Evolutionary conservation across 805 yeast species (phyloP).

Genomic region (Kuraishia ogatae): DNA sequence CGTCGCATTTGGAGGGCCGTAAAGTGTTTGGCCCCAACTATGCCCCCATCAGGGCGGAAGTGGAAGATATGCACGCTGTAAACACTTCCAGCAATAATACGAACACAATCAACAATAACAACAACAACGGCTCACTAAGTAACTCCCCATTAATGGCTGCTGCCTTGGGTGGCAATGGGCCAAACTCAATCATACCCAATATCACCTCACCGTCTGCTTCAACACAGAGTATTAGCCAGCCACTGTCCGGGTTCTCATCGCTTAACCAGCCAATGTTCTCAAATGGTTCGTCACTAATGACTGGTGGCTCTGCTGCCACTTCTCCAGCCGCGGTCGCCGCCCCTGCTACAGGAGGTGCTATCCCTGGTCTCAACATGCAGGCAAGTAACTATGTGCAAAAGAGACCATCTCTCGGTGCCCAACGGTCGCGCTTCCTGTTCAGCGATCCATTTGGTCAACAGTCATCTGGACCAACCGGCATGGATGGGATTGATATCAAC

Average conservation of each 20-base stretch:
- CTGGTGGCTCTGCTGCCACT: neutral
- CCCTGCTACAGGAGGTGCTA: neutral
- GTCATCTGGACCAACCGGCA: constrained; percentile 6
- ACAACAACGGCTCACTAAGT: constrained; percentile 6
- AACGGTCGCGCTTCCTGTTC: constrained; percentile 61
- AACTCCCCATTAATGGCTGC: constrained; percentile 2
- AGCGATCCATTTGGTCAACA: constrained; percentile 45
- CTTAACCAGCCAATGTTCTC: neutral
- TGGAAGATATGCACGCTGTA: constrained; percentile 15
- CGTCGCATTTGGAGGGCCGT: constrained; percentile 30
- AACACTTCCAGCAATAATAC: constrained; percentile 3
- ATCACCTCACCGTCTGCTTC: constrained; percentile 6
- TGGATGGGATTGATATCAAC: constrained; percentile 10
- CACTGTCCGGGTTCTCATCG: neutral
- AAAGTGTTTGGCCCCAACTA: constrained; percentile 43
- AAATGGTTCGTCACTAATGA: neutral
- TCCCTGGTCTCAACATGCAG: neutral
- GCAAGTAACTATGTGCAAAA: constrained; percentile 18
- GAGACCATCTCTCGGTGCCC: constrained; percentile 47
- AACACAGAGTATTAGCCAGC: neutral
- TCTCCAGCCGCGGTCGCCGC: neutral
- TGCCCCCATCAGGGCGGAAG: constrained; percentile 31
- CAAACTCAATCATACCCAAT: constrained; percentile 2
- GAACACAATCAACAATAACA: constrained; percentile 7
- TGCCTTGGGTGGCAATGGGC: neutral